These are phyloP conservation scores for Colletotrichum noveboracense DNA, from an alignment of 2,329 filamentous ascomycete species.

Conservation along the genomic window DNA sequence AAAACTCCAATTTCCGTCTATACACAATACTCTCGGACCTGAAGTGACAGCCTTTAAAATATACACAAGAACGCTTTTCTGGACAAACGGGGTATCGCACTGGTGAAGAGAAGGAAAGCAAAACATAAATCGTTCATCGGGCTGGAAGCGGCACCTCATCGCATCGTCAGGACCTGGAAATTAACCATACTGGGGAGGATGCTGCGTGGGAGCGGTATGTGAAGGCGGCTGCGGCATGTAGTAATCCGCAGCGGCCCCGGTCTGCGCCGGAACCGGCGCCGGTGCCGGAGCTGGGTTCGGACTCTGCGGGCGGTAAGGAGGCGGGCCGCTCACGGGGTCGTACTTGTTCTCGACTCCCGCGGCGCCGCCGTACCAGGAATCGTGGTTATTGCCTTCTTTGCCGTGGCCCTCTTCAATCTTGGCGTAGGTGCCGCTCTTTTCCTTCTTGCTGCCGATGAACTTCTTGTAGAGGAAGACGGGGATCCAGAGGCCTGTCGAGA, in stretches of 20 bases:
- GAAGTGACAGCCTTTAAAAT: background rate
- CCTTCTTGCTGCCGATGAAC: conserved; percentile 7
- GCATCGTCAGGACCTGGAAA: background rate
- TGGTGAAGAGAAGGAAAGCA: background rate
- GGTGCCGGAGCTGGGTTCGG: background rate
- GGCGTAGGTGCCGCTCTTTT: conserved; percentile 9
- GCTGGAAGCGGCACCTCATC: background rate
- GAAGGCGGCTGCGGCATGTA: conserved; percentile 14
- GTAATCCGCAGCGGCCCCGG: conserved; percentile 10
- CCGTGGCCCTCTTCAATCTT: conserved; percentile 22
- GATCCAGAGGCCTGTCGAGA: conserved; percentile 23
- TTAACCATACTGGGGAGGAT: conserved; percentile 6
- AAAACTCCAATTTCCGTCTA: background rate
- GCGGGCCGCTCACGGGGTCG: conserved; percentile 7
- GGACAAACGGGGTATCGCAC: background rate
- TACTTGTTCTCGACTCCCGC: background rate
- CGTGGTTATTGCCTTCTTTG: background rate
- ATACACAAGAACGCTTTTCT: background rate
- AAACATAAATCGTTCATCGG: background rate
- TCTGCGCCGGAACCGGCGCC: background rate
- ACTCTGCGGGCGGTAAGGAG: background rate
- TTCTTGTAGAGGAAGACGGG: conserved; percentile 30
- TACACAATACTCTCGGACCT: background rate
- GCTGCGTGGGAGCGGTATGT: conserved; percentile 4
- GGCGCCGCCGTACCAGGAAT: conserved; percentile 14